Evolutionary conservation across 495 filamentous ascomycete species (phyloP).

Genomic region (Rhizodiscina lignyota): DNA sequence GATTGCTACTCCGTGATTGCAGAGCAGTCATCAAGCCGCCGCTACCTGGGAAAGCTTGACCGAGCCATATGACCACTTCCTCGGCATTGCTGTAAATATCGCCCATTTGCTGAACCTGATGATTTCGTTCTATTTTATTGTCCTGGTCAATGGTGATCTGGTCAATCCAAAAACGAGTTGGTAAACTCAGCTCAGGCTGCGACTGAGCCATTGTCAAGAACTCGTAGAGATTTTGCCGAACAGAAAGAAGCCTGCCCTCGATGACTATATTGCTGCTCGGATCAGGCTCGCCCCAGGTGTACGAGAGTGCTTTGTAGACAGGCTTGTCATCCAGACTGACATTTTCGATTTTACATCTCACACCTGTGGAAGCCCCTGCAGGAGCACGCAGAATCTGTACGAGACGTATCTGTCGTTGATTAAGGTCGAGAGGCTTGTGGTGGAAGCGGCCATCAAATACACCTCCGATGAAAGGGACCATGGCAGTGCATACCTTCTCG

Average conservation of each 20-base stretch:
- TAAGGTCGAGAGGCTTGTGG: too few relatives aligned
- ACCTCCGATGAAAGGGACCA: too few relatives aligned
- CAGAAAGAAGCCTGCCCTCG: neutral
- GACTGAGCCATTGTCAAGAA: constrained; percentile 4
- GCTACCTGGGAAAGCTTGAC: too few relatives aligned
- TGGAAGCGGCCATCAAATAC: too few relatives aligned
- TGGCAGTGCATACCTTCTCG: too few relatives aligned
- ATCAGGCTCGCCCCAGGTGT: neutral
- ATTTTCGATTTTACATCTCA: too few relatives aligned
- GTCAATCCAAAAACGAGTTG: constrained; percentile 3
- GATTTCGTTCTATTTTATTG: constrained; percentile 3
- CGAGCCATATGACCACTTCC: constrained; percentile 4
- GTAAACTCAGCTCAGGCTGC: neutral
- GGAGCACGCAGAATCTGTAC: too few relatives aligned
- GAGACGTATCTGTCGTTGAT: too few relatives aligned
- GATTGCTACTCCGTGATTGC: too few relatives aligned
- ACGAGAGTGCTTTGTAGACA: neutral
- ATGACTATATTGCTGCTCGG: neutral
- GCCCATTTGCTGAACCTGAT: constrained; percentile 7
- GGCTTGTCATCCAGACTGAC: neutral
- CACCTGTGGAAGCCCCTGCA: too few relatives aligned
- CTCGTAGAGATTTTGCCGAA: constrained; percentile 3
- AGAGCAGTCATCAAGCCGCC: too few relatives aligned
- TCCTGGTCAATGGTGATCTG: constrained; percentile 6
- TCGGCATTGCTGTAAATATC: constrained; percentile 2